A percentile compares a stretch with the other conserved stretches of the same genome.
These are phyloP conservation scores for Perilla frutescens DNA, from an alignment of 257 asterid genomes.

Conservation along the genomic window DNA sequence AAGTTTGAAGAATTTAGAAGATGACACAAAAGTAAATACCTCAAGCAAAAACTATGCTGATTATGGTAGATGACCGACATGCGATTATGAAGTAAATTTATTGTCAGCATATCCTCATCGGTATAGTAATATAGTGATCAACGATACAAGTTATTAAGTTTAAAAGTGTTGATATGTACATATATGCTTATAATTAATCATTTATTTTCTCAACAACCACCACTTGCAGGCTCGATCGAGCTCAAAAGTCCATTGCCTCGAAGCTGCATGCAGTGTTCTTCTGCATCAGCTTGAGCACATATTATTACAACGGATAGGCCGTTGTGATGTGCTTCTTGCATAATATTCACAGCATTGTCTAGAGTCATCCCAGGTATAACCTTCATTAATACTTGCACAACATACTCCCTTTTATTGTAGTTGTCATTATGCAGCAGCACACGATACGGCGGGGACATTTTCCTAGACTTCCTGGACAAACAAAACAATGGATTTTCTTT, in stretches of 20 bases:
- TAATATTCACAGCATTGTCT: constrained; percentile 89
- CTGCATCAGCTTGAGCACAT: constrained; percentile 92
- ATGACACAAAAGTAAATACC: background rate
- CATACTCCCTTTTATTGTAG: constrained; percentile 91
- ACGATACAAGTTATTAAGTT: constrained; percentile 33
- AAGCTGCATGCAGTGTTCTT: constrained; percentile 89
- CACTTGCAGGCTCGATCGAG: constrained; percentile 88
- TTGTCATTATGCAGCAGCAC: constrained; percentile 92
- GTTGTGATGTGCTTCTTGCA: constrained; percentile 95
- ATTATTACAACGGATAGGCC: constrained; percentile 82
- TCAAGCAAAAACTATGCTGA: background rate
- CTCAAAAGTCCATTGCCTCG: constrained; percentile 92
- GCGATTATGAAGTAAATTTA: constrained; percentile 4
- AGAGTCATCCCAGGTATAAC: constrained; percentile 96
- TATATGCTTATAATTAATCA: constrained; percentile 22
- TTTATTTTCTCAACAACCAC: constrained; percentile 63
- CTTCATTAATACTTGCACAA: constrained; percentile 96
- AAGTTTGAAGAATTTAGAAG: too few relatives aligned
- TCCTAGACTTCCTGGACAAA: constrained; percentile 72
- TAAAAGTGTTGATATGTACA: constrained; percentile 43
- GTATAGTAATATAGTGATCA: constrained; percentile 17
- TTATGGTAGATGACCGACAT: background rate
- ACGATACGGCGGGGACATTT: constrained; percentile 89
- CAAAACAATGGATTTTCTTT: constrained; percentile 1
- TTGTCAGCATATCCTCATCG: constrained; percentile 32